Conservation (phyloP, 352 stramenopile genomes). For the Phytophthora idaei region DNA sequence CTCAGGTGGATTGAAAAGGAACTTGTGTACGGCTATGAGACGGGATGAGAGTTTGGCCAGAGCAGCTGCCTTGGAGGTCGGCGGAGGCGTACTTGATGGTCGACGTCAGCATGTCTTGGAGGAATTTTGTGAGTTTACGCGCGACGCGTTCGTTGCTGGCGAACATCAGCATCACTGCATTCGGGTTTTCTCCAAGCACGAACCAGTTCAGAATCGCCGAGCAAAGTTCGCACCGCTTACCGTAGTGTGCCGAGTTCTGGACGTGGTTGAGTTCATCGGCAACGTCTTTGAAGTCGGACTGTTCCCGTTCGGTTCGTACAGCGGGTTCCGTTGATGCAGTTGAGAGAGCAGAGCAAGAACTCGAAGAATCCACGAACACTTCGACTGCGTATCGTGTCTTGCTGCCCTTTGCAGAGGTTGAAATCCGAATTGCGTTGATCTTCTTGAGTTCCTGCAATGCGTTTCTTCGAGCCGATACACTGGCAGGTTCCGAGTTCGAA, state of each 20-base stretch:
- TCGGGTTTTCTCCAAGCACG: conserved; percentile 19
- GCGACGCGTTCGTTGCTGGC: conserved; percentile 17
- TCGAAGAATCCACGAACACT: conserved; percentile 4
- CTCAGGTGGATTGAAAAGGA: conserved; percentile 12
- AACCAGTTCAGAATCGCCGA: conserved; percentile 19
- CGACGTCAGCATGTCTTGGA: conserved; percentile 19
- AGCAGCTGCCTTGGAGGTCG: conserved; percentile 17
- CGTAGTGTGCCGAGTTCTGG: conserved; percentile 8
- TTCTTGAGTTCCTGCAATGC: conserved; percentile 19
- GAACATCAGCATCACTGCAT: conserved; percentile 13
- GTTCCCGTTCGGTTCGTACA: conserved; percentile 6
- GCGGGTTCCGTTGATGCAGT: background rate
- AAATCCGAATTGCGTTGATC: conserved; percentile 19
- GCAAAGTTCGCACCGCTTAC: conserved; percentile 22
- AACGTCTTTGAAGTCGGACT: conserved; percentile 20
- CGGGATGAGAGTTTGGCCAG: conserved; percentile 9
- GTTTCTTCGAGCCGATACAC: conserved; percentile 3
- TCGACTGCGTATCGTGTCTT: conserved; percentile 16
- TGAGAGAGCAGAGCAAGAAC: conserved; percentile 2
- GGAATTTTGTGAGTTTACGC: conserved; percentile 24
- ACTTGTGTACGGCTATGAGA: conserved; percentile 26
- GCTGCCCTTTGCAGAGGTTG: conserved; percentile 13
- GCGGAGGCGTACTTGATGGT: conserved; percentile 5
- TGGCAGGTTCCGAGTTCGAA: background rate
- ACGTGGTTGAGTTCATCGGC: conserved; percentile 13